These are phyloP conservation scores for Ophidiomyces ophidiicola DNA, from an alignment of 2,329 filamentous ascomycete genomes.

Conservation along the genomic window DNA sequence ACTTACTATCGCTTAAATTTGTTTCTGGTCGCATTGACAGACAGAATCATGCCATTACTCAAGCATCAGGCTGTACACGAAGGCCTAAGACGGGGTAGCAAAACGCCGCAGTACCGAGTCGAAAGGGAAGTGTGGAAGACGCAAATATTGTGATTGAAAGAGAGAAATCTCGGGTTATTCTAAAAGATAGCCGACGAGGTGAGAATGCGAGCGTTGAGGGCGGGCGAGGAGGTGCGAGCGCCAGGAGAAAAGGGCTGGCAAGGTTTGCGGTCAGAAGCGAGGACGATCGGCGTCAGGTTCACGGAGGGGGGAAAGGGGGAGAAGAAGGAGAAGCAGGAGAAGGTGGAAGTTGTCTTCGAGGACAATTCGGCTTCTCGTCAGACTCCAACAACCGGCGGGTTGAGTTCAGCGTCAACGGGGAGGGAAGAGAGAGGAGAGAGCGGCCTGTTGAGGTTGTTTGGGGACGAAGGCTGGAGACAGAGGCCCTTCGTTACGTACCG, in stretches of 20 bases:
- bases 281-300: not conserved
- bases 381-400: too few species aligned
- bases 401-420: too few species aligned
- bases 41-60: slow-evolving; percentile 1
- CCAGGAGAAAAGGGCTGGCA: not conserved
- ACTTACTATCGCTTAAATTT: not conserved
- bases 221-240: slow-evolving; percentile 3
- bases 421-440: too few species aligned
- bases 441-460: too few species aligned
- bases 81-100: slow-evolving; percentile 2
- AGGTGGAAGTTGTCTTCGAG: slow-evolving; percentile 16
- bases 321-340: slow-evolving; percentile 18
- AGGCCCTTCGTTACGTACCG: not conserved
- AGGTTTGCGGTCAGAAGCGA: not conserved
- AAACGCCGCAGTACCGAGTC: not conserved
- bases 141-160: not conserved
- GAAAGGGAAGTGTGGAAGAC: not conserved
- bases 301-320: slow-evolving; percentile 10
- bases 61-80: not conserved
- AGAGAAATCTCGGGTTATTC: not conserved
- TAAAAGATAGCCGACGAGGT: not conserved
- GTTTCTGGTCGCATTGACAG: slow-evolving; percentile 1
- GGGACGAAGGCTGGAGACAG: too few species aligned
- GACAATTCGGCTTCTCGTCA: too few species aligned
- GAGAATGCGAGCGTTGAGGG: not conserved